Evolutionary conservation across 2,329 filamentous ascomycete species (phyloP), one percentile per base, ranked within the genome.

Genomic region (Epichloe sylvatica): DNA sequence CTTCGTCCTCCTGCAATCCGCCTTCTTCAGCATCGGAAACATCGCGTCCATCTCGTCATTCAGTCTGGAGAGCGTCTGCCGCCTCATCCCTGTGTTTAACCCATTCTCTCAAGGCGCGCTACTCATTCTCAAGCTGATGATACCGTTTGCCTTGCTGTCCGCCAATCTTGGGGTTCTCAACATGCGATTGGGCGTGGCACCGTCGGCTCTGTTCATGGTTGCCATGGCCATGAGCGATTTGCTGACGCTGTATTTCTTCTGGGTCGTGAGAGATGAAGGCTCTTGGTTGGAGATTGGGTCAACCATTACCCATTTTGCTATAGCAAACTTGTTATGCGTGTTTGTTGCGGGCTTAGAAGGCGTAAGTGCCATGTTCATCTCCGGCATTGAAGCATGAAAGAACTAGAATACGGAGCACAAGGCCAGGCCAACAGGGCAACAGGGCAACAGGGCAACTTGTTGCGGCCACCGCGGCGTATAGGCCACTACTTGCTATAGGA

Each of bases 251-350:
- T 87, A 92, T 60, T 98, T 98, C 72, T 98, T 98, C 69, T 98
- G 87, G 81, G 87, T 95, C 59, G 92, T 98, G 43, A 86, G 84
- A 60, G 92, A 98, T 58, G 92, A 98, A 64, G 92, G 92, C 0
- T 92, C 85, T 21, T 98, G 92, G 92, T 70, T 98, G 52, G 92
- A 98, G 63, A 98, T 98, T 62, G 92, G 92, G 33, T 94, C 88
- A 25, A 96, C 88, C 4, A 98, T 98, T 56, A 94, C 81, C 60
- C 90, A 97, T 64, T 98, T 97, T 66, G 81, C 82, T 53, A 97
- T 98, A 68, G 91, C 89, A 17, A 96, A 88, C 65, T 65, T 87
- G 57, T 62, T 97, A 42, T 92, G 89, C 57, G 82, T 94, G 7
- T 98, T 98, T 69, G 89, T 98, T 40, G 87, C 89, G 0, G 81